Percentiles rank a stretch among this genome's conserved stretches.
Evolutionary conservation across 305 asterid genomes (phyloP).

Genomic region (Fraxinus dipetala): DNA sequence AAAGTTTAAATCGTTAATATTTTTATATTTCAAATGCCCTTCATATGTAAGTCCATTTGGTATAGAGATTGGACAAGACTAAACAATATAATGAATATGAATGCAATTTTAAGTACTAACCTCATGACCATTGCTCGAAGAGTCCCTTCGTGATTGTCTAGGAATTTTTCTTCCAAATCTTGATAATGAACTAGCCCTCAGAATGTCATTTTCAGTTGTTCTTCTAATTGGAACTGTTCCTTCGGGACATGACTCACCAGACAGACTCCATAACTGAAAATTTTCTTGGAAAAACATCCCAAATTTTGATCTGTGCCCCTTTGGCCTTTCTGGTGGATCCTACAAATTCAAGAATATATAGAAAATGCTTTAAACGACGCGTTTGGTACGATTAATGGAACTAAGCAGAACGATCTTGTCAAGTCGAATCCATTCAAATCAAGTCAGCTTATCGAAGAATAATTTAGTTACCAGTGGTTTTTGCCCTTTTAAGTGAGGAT

Average conservation of each 20-base stretch:
- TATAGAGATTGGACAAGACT: neutral
- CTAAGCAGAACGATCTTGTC: neutral
- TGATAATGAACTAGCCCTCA: constrained; percentile 40
- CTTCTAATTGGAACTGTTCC: constrained; percentile 48
- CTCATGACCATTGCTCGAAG: constrained; percentile 54
- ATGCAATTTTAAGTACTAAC: constrained; percentile 8
- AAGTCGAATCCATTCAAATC: neutral
- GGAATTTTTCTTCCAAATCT: constrained; percentile 48
- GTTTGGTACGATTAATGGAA: neutral
- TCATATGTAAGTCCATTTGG: neutral
- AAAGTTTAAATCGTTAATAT: neutral
- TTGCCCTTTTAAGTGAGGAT: constrained; percentile 52
- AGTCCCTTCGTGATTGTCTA: constrained; percentile 40
- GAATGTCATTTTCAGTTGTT: constrained; percentile 39
- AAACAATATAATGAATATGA: neutral
- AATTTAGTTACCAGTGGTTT: constrained; percentile 39
- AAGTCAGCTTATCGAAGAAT: neutral
- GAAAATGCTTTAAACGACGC: neutral
- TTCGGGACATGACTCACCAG: constrained; percentile 41
- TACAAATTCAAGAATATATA: neutral
- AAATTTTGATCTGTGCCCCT: neutral
- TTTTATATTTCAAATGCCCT: neutral
- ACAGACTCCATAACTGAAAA: constrained; percentile 27
- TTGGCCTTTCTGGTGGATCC: constrained; percentile 23
- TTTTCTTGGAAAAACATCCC: neutral